phyloP scores from a whole-genome alignment of 352 stramenopile genomes.

The Pseudoperonospora humuli region DNA sequence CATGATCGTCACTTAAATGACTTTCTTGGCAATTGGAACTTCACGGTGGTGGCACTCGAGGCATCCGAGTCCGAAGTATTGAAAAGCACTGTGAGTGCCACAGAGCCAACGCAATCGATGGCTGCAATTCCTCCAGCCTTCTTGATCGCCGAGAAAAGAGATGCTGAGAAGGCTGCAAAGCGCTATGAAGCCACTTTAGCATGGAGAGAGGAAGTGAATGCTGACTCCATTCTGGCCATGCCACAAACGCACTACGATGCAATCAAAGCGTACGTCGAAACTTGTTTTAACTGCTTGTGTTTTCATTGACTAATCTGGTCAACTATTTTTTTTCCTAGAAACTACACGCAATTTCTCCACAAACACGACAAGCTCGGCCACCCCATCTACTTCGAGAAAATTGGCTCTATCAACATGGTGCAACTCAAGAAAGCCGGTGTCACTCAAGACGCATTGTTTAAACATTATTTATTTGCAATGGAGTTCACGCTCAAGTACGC shows the following conservation, averaged over 20 bases:
- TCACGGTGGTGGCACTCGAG: conserved; percentile 51
- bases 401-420: conserved; percentile 76
- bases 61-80: conserved; percentile 46
- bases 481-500: conserved; percentile 80
- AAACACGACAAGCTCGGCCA: conserved; percentile 75
- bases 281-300: background rate
- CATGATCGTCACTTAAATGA: conserved; percentile 5
- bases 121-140: conserved; percentile 43
- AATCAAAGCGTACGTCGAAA: conserved; percentile 47
- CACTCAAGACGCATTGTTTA: conserved; percentile 58
- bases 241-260: conserved; percentile 53
- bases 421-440: conserved; percentile 64
- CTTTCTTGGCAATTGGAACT: conserved; percentile 45
- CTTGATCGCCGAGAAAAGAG: conserved; percentile 58
- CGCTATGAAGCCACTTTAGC: conserved; percentile 56
- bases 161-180: conserved; percentile 45
- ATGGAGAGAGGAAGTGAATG: conserved; percentile 73
- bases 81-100: conserved; percentile 7
- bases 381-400: conserved; percentile 76
- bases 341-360: conserved; percentile 50
- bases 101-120: conserved; percentile 7
- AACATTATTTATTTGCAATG: conserved; percentile 80
- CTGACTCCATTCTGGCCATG: conserved; percentile 52
- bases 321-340: background rate
- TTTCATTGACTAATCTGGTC: conserved; percentile 5